Evolutionary conservation across 148 eudicot genomes (phyloP).

Genomic region (Mesembryanthemum crystallinum): DNA sequence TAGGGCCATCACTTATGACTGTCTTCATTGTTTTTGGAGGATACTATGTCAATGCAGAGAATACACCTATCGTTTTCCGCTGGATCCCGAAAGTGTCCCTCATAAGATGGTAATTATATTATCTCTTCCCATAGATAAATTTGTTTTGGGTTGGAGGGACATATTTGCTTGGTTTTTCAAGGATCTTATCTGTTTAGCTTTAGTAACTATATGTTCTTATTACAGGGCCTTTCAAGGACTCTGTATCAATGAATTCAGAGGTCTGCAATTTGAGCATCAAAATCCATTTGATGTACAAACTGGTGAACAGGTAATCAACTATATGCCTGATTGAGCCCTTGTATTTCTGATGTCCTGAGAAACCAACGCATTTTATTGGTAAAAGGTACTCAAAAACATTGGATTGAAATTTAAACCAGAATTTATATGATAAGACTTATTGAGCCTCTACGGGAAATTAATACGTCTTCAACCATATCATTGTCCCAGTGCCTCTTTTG

Average conservation of each 20-base stretch:
- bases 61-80: constrained; percentile 89
- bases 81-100: constrained; percentile 96
- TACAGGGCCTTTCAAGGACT: constrained; percentile 98
- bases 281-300: constrained; percentile 75
- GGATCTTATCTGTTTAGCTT: constrained; percentile 2
- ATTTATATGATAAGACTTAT: not conserved
- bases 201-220: constrained; percentile 3
- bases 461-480: no score
- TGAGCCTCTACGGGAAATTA: no score
- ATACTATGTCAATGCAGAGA: constrained; percentile 91
- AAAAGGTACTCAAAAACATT: not conserved
- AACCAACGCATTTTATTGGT: not conserved
- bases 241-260: constrained; percentile 92
- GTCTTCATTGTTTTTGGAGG: constrained; percentile 98
- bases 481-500: no score
- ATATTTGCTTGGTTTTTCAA: not conserved
- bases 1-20: constrained; percentile 98
- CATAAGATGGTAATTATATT: constrained; percentile 73
- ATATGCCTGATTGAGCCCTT: not conserved
- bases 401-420: not conserved
- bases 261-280: constrained; percentile 84
- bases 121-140: not conserved
- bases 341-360: not conserved
- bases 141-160: not conserved
- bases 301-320: constrained; percentile 75